A percentile compares a stretch with the other conserved stretches of the same genome.
phyloP scores from a whole-genome alignment of 345 rosid species.

The Gossypium anomalum region DNA sequence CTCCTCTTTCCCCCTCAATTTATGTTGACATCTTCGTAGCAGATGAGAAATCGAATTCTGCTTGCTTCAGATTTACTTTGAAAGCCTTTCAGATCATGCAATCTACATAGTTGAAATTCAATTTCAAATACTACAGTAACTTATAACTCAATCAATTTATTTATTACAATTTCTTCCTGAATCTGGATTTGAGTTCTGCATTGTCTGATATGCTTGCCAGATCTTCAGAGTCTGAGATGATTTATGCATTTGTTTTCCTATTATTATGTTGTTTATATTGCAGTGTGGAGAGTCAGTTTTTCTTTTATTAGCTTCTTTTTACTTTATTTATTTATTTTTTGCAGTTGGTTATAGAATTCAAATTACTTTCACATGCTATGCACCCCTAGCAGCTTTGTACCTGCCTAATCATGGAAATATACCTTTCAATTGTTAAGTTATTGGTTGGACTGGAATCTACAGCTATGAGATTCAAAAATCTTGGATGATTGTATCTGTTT shows the following conservation, averaged over 20 bases:
- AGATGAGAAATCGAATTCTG: neutral
- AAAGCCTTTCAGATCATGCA: neutral
- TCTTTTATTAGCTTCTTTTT: neutral
- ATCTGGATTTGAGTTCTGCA: neutral
- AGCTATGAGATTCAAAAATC: slow-evolving; percentile 3
- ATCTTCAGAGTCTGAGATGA: neutral
- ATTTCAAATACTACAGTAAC: no score
- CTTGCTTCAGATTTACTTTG: neutral
- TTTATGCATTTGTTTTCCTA: neutral
- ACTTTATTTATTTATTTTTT: neutral
- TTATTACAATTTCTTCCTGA: neutral
- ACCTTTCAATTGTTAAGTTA: neutral
- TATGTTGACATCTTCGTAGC: neutral
- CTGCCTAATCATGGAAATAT: neutral
- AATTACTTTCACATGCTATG: neutral
- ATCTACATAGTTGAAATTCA: neutral
- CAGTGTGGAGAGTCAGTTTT: neutral
- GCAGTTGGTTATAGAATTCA: neutral
- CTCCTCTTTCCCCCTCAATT: neutral
- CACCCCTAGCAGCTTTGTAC: neutral
- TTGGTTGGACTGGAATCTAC: neutral
- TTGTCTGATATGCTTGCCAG: neutral
- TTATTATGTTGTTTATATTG: neutral
- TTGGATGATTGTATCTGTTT: neutral
- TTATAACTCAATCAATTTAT: neutral